Conservation (phyloP, 2,329 filamentous ascomycete species). For the Penicillium sp. region DNA sequence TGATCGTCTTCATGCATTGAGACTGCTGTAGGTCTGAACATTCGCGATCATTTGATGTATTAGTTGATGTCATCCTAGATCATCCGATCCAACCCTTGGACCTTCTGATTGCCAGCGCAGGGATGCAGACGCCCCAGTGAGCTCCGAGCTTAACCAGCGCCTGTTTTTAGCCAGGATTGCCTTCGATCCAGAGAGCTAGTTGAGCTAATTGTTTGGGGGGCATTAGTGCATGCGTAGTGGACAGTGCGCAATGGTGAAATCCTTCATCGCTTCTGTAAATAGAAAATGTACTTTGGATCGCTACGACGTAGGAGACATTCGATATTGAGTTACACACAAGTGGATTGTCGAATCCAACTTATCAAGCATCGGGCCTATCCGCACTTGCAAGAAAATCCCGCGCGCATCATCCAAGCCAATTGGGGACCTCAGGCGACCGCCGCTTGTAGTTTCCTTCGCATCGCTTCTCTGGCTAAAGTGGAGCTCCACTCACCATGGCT, state of each 20-base stretch:
- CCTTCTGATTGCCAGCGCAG: conserved; percentile 19
- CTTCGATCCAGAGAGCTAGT: neutral
- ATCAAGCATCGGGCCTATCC: neutral
- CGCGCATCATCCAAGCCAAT: neutral
- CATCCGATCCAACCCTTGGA: conserved; percentile 3
- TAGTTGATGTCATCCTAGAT: conserved; percentile 6
- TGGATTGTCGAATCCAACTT: neutral
- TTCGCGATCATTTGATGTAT: conserved; percentile 1
- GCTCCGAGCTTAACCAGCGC: conserved; percentile 4
- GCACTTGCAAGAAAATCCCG: neutral
- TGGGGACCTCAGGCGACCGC: neutral
- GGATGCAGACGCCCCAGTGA: conserved; percentile 10
- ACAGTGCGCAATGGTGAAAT: neutral
- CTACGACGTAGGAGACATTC: neutral
- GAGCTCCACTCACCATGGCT: neutral
- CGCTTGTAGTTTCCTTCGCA: neutral
- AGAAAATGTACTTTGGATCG: neutral
- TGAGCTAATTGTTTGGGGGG: neutral
- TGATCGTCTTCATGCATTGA: neutral
- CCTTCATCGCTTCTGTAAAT: neutral
- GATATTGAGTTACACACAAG: neutral
- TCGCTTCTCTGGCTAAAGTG: neutral
- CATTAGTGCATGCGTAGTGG: neutral
- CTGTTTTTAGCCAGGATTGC: neutral
- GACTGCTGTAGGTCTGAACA: conserved; percentile 5